phyloP scores from a whole-genome alignment of 1,284 basidiomycete genomes.

The Trichosporon sp. region DNA sequence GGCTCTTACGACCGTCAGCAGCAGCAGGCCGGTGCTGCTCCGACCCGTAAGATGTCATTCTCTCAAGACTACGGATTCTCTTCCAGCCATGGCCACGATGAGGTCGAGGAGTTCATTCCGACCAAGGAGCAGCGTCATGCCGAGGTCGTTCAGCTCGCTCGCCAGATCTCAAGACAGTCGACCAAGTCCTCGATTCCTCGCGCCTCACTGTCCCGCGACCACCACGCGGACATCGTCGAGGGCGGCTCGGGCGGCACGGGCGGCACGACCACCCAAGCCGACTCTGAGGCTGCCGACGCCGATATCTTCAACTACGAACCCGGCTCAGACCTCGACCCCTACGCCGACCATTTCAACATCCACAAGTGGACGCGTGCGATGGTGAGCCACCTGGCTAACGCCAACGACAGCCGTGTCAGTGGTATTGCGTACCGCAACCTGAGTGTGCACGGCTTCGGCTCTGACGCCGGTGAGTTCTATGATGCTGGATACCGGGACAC shows the following conservation, averaged over 20 bases:
- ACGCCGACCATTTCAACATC: slow-evolving; percentile 49
- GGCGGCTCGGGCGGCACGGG: background rate
- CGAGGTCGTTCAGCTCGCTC: slow-evolving; percentile 31
- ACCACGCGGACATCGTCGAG: background rate
- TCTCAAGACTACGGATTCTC: background rate
- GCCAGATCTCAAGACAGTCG: slow-evolving; percentile 35
- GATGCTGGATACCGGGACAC: background rate
- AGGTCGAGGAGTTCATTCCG: slow-evolving; percentile 13
- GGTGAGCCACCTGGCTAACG: slow-evolving; percentile 32
- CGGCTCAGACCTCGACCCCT: slow-evolving; percentile 50
- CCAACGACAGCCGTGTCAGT: slow-evolving; percentile 43
- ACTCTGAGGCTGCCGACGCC: background rate
- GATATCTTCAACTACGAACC: slow-evolving; percentile 36
- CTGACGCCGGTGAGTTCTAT: slow-evolving; percentile 42
- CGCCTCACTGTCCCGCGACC: background rate
- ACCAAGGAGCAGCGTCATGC: slow-evolving; percentile 16
- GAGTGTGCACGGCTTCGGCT: slow-evolving; percentile 52
- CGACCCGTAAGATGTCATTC: background rate
- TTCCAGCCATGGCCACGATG: background rate
- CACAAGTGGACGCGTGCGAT: slow-evolving; percentile 49
- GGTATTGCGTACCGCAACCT: slow-evolving; percentile 54
- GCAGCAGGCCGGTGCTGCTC: background rate
- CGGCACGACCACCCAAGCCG: background rate
- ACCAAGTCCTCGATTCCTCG: slow-evolving; percentile 2
- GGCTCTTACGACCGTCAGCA: slow-evolving; percentile 13